Conservation (phyloP, 352 stramenopile genomes). For the Saprolegnia parasitica region DNA sequence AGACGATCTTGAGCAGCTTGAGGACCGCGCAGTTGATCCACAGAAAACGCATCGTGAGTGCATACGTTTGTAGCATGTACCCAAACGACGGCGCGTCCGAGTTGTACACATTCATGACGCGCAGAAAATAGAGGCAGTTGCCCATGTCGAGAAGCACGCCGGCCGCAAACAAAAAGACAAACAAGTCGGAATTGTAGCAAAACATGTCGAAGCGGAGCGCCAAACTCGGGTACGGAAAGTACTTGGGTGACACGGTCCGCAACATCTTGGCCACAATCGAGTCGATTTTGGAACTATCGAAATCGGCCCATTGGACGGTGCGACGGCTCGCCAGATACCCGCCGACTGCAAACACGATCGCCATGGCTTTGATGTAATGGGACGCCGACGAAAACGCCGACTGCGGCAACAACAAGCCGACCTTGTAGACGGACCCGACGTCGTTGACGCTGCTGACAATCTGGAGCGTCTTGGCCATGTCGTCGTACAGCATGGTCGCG, state of each 20-base stretch:
- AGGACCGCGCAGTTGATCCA: constrained; percentile 4
- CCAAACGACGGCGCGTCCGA: not conserved
- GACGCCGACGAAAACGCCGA: not conserved
- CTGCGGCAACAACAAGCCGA: not conserved
- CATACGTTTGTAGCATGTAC: not conserved
- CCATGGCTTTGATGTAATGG: not conserved
- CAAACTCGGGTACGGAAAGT: constrained; percentile 10
- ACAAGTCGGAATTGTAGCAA: constrained; percentile 27
- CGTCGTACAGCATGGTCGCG: too few relatives aligned
- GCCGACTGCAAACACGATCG: not conserved
- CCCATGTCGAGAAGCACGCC: constrained; percentile 13
- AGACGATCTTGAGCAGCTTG: constrained; percentile 2
- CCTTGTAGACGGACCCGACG: not conserved
- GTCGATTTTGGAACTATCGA: not conserved
- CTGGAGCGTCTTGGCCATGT: too few relatives aligned
- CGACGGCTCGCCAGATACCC: not conserved
- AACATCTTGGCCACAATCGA: not conserved
- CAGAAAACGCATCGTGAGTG: not conserved
- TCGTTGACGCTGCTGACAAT: not conserved
- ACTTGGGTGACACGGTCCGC: not conserved
- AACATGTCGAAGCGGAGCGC: constrained; percentile 20
- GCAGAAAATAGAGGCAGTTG: not conserved
- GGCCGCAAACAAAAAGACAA: constrained; percentile 20
- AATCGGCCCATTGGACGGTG: not conserved
- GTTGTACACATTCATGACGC: not conserved